Base-by-base conservation (phyloP, 1,139 yeast species). In the Zygoascus meyerae region DNA sequence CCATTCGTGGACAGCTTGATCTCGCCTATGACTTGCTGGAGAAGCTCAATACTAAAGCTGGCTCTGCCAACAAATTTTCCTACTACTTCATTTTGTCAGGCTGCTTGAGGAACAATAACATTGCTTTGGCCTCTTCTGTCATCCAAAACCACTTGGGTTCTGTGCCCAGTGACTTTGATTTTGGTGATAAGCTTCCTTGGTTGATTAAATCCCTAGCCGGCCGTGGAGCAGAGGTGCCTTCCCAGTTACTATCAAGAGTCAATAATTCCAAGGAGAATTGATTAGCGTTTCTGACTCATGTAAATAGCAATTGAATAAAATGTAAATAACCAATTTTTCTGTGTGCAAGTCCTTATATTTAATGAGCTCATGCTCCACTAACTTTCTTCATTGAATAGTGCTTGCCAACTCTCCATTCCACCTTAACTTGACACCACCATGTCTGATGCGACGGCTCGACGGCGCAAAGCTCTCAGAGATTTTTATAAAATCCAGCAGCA, bases 51-150 rank as follows among this genome's bases (percentile, higher is more conserved):
- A 53, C 37, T 42, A 54, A 48, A n/a, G 34, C 48, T 58, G 64
- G 11, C 58, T 64, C 42, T 79, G 41, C 86, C 16, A 83, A 83
- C 64, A 66, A 67, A 54, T 83, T 57, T 67, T 77, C 86, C 9
- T 81, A 68, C 62, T 79, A 72, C 60, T 82, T 70, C 64, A 62
- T 82, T 54, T 62, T 83, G 46, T 65, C 64, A 41, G 74, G 73
- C 52, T 79, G 75, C 42, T 48, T 56, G 45, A 66, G 66, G 46
- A 61, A 61, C 42, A 63, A 63, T 34, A 67, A 74, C 48, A 48
- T 49, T 32, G 67, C 63, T 6, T 55, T 60, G 37, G 68, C 77
- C 18, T 26, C 34, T 14, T 15, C 37, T 16, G 39, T 46, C 11
- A 34, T 48, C 34, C 36, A 38, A 11, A 28, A 34, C 8, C 46